phyloP scores from a whole-genome alignment of 2,329 filamentous ascomycete genomes.

The Albifimbria verrucaria region DNA sequence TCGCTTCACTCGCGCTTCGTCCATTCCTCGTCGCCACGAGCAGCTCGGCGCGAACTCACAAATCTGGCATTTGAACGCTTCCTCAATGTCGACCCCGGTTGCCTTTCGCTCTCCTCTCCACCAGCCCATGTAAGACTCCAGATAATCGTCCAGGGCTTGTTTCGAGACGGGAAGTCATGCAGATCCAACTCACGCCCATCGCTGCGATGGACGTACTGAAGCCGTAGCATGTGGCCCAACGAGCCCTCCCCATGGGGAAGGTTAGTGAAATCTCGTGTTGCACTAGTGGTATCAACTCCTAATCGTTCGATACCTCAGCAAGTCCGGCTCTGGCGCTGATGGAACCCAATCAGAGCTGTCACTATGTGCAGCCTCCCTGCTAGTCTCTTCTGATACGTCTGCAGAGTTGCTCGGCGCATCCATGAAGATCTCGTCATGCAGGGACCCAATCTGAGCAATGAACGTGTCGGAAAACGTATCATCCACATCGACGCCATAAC shows the following conservation, averaged over 20 bases:
- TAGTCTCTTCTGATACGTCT: not conserved
- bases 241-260: conserved; percentile 48
- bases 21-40: conserved; percentile 70
- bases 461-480: conserved; percentile 74
- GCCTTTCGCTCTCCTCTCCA: conserved; percentile 76
- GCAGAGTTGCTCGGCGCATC: conserved; percentile 39
- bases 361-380: not conserved
- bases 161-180: conserved; percentile 64
- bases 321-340: conserved; percentile 23
- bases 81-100: conserved; percentile 73
- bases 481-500: conserved; percentile 67
- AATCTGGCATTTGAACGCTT: conserved; percentile 81
- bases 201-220: conserved; percentile 51
- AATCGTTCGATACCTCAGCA: conserved; percentile 46
- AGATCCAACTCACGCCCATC: conserved; percentile 53
- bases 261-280: conserved; percentile 46
- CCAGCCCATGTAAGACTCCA: conserved; percentile 73
- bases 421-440: conserved; percentile 65
- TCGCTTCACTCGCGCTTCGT: conserved; percentile 47
- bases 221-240: conserved; percentile 47
- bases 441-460: conserved; percentile 66
- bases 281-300: conserved; percentile 44
- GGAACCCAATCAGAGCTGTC: conserved; percentile 4
- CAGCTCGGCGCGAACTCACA: conserved; percentile 83
- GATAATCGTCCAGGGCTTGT: conserved; percentile 59